A percentile compares a stretch with the other conserved stretches of the same genome.
These are phyloP conservation scores for Zymoseptoria ardabiliae DNA, from an alignment of 2,329 filamentous ascomycete genomes.

Conservation along the genomic window DNA sequence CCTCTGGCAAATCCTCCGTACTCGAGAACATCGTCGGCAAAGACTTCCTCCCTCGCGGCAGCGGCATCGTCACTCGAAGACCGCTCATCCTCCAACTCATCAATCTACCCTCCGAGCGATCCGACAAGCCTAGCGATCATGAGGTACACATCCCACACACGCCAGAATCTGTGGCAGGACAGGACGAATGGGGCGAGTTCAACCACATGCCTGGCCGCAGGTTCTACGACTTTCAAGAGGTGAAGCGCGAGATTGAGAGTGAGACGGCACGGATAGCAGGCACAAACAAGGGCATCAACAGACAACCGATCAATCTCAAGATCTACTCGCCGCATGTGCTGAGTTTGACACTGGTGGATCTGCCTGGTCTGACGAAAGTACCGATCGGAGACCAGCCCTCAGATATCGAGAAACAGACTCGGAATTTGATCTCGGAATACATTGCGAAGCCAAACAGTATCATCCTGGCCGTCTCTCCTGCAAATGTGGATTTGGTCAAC, in stretches of 20 bases:
- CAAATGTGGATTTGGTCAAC: conserved; percentile 97
- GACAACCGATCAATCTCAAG: conserved; percentile 95
- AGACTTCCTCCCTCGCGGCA: conserved; percentile 93
- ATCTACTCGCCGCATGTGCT: conserved; percentile 96
- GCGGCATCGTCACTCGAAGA: conserved; percentile 89
- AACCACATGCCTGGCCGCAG: conserved; percentile 85
- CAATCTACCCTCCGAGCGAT: conserved; percentile 72
- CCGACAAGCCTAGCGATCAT: conserved; percentile 61
- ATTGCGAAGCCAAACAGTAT: conserved; percentile 99
- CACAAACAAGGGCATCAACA: conserved; percentile 96
- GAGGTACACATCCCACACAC: conserved; percentile 65
- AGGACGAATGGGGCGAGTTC: conserved; percentile 85
- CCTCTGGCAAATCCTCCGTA: conserved; percentile 95
- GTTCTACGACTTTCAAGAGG: conserved; percentile 85
- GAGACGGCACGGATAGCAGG: conserved; percentile 92
- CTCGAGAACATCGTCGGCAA: conserved; percentile 97
- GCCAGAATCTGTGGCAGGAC: conserved; percentile 61
- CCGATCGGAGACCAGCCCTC: conserved; percentile 95
- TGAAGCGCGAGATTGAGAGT: conserved; percentile 93
- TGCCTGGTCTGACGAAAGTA: conserved; percentile 92
- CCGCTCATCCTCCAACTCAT: conserved; percentile 96
- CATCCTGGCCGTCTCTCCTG: conserved; percentile 89
- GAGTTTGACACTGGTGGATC: conserved; percentile 90
- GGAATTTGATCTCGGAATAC: conserved; percentile 93
- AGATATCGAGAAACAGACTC: conserved; percentile 97